A percentile compares a stretch with the other conserved stretches of the same genome.
Conservation (phyloP, 768 basidiomycete genomes). For the Dictyophora rubrovolvata region DNA sequence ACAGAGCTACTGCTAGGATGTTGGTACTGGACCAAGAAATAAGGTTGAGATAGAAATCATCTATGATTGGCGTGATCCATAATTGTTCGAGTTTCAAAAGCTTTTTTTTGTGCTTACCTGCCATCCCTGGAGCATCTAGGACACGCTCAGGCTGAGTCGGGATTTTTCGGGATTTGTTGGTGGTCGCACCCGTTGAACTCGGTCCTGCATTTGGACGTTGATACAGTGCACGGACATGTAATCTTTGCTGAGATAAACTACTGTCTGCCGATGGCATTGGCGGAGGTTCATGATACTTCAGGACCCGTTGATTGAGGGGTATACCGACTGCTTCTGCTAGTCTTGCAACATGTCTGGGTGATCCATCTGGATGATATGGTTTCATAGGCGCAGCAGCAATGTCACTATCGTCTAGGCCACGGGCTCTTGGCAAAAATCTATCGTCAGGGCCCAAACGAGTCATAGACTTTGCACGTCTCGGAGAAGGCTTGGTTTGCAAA, state of each 20-base stretch:
- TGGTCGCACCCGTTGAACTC: conserved; percentile 51
- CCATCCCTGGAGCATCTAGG: conserved; percentile 86
- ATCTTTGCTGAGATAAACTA: conserved; percentile 65
- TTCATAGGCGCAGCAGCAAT: conserved; percentile 55
- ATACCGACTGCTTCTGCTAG: conserved; percentile 69
- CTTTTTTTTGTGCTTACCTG: conserved; percentile 16
- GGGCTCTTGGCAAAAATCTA: conserved; percentile 8
- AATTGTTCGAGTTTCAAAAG: neutral
- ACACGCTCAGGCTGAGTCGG: conserved; percentile 86
- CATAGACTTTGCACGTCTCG: conserved; percentile 59
- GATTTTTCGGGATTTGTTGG: conserved; percentile 71
- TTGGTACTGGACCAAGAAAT: conserved; percentile 84
- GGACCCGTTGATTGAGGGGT: conserved; percentile 68
- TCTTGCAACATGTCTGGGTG: conserved; percentile 71
- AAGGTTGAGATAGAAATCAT: conserved; percentile 97
- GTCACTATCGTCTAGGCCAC: conserved; percentile 33
- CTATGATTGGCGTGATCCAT: conserved; percentile 25
- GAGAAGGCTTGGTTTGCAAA: conserved; percentile 32
- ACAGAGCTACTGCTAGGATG: conserved; percentile 82
- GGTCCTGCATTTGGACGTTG: conserved; percentile 53
- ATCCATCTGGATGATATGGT: conserved; percentile 45
- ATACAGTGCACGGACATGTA: conserved; percentile 67
- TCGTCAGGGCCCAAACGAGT: conserved; percentile 1
- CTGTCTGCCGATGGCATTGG: conserved; percentile 69
- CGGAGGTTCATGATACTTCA: conserved; percentile 83